Evolutionary conservation across 2,329 filamentous ascomycete genomes (phyloP).

Genomic region (Fusarium napiforme): DNA sequence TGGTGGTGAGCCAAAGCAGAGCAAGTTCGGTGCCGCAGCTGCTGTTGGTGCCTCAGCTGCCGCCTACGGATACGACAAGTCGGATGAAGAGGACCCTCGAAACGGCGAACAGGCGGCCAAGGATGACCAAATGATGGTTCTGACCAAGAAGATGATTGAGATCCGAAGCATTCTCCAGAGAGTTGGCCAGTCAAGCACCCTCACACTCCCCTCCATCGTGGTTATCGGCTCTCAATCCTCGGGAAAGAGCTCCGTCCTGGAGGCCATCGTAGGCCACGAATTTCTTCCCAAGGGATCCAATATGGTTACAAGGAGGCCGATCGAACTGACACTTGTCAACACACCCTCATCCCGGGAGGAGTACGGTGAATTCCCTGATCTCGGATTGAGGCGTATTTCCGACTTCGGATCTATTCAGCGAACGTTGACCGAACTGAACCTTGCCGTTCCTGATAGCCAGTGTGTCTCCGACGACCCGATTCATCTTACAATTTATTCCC

Average conservation of each 20-base stretch:
- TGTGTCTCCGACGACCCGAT: conserved; percentile 98
- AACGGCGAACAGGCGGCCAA: conserved; percentile 74
- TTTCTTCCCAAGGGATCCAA: conserved; percentile 98
- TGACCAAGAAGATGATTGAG: conserved; percentile 99
- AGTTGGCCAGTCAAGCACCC: conserved; percentile 88
- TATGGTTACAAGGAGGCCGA: conserved; percentile 96
- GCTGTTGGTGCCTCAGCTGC: conserved; percentile 78
- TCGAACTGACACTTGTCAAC: conserved; percentile 95
- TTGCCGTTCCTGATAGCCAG: conserved; percentile 88
- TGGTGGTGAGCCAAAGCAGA: conserved; percentile 65
- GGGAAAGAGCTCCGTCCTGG: conserved; percentile 95
- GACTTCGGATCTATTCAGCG: conserved; percentile 94
- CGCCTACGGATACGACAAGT: conserved; percentile 81
- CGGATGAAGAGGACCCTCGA: conserved; percentile 71
- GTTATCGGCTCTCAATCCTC: conserved; percentile 99
- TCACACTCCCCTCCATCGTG: conserved; percentile 96
- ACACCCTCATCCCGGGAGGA: conserved; percentile 87
- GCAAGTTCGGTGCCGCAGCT: conserved; percentile 68
- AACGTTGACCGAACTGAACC: conserved; percentile 92
- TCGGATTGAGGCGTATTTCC: conserved; percentile 88
- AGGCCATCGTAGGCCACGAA: conserved; percentile 97
- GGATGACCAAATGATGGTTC: conserved; percentile 99
- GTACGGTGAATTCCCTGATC: conserved; percentile 94
- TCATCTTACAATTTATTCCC: conserved; percentile 93
- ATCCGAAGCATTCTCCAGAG: conserved; percentile 91